These are phyloP conservation scores for Saussurea involucrata DNA, from an alignment of 129 eudicot species.

Conservation along the genomic window DNA sequence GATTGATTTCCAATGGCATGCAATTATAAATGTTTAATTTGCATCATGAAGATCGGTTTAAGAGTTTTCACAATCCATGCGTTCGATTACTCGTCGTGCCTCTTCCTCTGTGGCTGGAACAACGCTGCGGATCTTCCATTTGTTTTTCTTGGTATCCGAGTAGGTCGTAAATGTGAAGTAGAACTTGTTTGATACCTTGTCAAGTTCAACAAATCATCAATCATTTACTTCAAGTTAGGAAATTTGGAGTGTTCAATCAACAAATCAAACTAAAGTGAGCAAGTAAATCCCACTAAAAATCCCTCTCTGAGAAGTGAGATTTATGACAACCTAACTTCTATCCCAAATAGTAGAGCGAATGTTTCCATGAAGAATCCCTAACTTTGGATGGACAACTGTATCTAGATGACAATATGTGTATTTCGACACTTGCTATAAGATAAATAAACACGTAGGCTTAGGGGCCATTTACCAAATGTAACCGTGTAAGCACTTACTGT, in stretches of 20 bases:
- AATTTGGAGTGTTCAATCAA: neutral
- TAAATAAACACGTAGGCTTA: neutral
- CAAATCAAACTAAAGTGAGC: neutral
- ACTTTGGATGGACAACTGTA: neutral
- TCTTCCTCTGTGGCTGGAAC: conserved; percentile 96
- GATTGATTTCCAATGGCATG: neutral
- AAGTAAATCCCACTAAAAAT: neutral
- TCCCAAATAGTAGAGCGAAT: neutral
- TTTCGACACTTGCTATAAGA: neutral
- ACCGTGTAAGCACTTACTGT: neutral
- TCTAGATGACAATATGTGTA: neutral
- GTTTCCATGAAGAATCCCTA: neutral
- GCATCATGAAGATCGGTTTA: neutral
- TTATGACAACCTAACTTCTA: neutral
- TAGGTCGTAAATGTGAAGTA: conserved; percentile 84
- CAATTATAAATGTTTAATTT: neutral
- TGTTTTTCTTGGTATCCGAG: conserved; percentile 27
- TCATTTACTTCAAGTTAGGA: neutral
- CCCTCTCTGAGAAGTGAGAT: neutral
- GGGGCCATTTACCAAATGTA: neutral
- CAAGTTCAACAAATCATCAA: conserved; percentile 13
- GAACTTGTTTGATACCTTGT: conserved; percentile 93
- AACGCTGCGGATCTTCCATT: conserved; percentile 67
- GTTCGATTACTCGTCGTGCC: conserved; percentile 87
- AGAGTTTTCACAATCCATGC: conserved; percentile 78